Evolutionary conservation across 768 basidiomycete species (phyloP), one percentile per base, ranked within the genome.

Genomic region (Suillus ampliporus): DNA sequence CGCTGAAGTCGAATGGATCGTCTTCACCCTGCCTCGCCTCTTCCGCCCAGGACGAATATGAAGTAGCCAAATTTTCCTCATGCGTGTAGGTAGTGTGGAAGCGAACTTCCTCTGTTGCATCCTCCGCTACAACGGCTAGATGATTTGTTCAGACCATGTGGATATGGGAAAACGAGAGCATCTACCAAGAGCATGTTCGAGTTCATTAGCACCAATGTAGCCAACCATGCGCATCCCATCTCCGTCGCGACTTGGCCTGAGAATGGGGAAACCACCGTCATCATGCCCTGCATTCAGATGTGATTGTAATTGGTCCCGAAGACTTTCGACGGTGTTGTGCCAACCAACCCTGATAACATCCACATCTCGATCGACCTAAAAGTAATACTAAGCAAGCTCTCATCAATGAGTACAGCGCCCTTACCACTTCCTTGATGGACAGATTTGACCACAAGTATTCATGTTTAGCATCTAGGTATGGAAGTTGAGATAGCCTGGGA

Each of bases 121-220:
- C 84, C 66, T 92, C 89, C 11, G 89, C 86, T n/a, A 94, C 87
- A 44, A 92, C 83, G 61, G 83, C 91, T 94, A 67, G 44, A 61
- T 5, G n/a, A 9, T 10, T 51, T 57, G 48, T 64, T 50, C 63
- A 61, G 61, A 62, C 5, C 1, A 44, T 17, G 23, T 35, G 38
- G 38, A 21, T 48, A 21, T n/a, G 35, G 19, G 11, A 60, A n/a
- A 51, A 60, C 28, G 34, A 59, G 34, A 23, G 14, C 4, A 82
- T 88, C 59, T 74, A 94, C 92, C 85, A 5, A 99, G 78, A 6
- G 94, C 95, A 75, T 99, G 95, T 70, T 97, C 95, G 15, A 99
- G 84, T 76, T 99, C 97, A 69, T 90, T 96, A 34, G 88, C 86
- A 0, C 95, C 94, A 63, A 99, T 90, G 73, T 96, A 96, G 8